A percentile compares a stretch with the other conserved stretches of the same genome.
These are phyloP conservation scores for Xylaria sp. DNA, from an alignment of 2,329 filamentous ascomycete species.

Conservation along the genomic window DNA sequence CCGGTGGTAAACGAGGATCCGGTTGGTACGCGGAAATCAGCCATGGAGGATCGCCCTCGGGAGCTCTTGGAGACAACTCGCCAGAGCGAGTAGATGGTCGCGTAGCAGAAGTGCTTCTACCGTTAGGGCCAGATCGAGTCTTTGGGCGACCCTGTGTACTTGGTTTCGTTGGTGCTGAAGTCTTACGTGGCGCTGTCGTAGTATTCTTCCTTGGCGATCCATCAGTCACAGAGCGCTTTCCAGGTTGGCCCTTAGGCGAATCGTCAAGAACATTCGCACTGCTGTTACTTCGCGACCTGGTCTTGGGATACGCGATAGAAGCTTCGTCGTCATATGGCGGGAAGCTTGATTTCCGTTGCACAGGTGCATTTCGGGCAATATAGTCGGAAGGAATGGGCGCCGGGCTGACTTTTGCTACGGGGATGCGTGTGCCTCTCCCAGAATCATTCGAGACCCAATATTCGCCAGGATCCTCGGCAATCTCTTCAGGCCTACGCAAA, in stretches of 20 bases:
- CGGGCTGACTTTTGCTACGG: constrained; percentile 82
- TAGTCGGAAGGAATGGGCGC: constrained; percentile 77
- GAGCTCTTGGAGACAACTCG: constrained; percentile 68
- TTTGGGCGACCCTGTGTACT: constrained; percentile 65
- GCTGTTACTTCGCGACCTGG: constrained; percentile 77
- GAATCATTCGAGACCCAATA: constrained; percentile 64
- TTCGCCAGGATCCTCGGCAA: constrained; percentile 68
- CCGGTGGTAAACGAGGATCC: constrained; percentile 90
- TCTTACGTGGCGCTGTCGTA: constrained; percentile 56
- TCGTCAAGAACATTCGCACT: constrained; percentile 65
- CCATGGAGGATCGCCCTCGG: constrained; percentile 97
- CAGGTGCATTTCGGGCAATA: constrained; percentile 77
- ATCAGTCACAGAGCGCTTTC: constrained; percentile 60
- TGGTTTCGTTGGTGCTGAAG: constrained; percentile 57
- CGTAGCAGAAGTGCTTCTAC: constrained; percentile 60
- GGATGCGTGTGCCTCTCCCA: constrained; percentile 82
- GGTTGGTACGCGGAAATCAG: constrained; percentile 94
- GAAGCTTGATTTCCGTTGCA: constrained; percentile 69
- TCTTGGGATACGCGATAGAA: constrained; percentile 68
- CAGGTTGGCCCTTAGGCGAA: constrained; percentile 45
- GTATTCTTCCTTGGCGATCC: constrained; percentile 65
- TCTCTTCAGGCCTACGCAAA: constrained; percentile 80
- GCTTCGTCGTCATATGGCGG: constrained; percentile 66
- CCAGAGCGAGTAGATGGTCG: constrained; percentile 73
- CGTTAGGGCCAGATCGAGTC: constrained; percentile 68